phyloP scores from a whole-genome alignment of 768 basidiomycete species.

The Lactarius hengduanensis region DNA sequence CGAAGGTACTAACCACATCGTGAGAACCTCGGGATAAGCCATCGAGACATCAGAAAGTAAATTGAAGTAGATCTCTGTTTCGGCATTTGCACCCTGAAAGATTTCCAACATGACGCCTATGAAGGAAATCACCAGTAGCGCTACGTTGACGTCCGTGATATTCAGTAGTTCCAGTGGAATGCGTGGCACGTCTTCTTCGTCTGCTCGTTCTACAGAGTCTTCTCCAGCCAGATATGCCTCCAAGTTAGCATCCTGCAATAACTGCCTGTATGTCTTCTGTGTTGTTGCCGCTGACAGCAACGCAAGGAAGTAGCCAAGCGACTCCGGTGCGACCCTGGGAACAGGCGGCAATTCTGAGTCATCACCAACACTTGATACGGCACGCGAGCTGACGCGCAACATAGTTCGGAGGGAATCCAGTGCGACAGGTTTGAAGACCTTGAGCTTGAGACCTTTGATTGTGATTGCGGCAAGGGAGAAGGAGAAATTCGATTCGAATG shows the following conservation, averaged over 20 bases:
- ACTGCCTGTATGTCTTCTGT: constrained; percentile 50
- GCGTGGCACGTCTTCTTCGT: constrained; percentile 46
- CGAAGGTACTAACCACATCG: constrained; percentile 58
- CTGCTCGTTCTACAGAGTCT: constrained; percentile 42
- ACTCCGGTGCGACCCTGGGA: constrained; percentile 53
- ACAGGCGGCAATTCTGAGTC: constrained; percentile 40
- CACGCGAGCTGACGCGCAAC: constrained; percentile 56
- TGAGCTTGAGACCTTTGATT: constrained; percentile 81
- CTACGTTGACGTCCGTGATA: constrained; percentile 57
- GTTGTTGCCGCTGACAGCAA: constrained; percentile 68
- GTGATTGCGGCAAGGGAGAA: constrained; percentile 81
- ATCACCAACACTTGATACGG: constrained; percentile 35
- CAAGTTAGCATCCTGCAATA: constrained; percentile 64
- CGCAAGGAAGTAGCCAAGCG: constrained; percentile 77
- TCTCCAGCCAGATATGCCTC: constrained; percentile 47
- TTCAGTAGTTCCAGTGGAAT: constrained; percentile 60
- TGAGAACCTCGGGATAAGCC: constrained; percentile 67
- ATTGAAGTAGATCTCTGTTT: constrained; percentile 77
- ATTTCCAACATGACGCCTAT: constrained; percentile 70
- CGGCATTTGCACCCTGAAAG: constrained; percentile 76
- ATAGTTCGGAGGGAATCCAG: constrained; percentile 61
- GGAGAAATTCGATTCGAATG: constrained; percentile 76
- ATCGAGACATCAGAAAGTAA: constrained; percentile 70
- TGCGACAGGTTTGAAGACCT: constrained; percentile 59
- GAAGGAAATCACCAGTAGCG: constrained; percentile 74